These are phyloP conservation scores for Chondrostereum purpureum DNA, from an alignment of 1,284 basidiomycete genomes.

Conservation along the genomic window DNA sequence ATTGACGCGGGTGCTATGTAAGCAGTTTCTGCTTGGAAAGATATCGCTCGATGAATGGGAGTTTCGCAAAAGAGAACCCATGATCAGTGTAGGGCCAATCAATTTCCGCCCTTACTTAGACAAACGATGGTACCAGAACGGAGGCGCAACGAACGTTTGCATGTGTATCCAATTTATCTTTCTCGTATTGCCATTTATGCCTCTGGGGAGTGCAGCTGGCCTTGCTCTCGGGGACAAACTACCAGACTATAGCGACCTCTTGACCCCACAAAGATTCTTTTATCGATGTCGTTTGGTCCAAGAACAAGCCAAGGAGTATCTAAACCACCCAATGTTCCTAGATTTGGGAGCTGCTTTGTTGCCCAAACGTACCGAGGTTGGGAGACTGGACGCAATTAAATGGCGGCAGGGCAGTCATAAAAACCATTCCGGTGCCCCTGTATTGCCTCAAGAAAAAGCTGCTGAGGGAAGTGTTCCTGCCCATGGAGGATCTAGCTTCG, in stretches of 20 bases:
- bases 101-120: slow-evolving; percentile 50
- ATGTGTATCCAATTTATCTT: slow-evolving; percentile 39
- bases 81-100: slow-evolving; percentile 41
- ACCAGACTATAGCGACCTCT: slow-evolving; percentile 34
- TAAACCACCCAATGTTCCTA: slow-evolving; percentile 41
- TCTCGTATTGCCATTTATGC: slow-evolving; percentile 44
- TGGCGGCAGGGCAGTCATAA: slow-evolving; percentile 21
- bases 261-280: slow-evolving; percentile 41
- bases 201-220: slow-evolving; percentile 28
- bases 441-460: slow-evolving; percentile 23
- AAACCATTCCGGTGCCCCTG: slow-evolving; percentile 9
- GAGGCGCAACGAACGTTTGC: slow-evolving; percentile 38
- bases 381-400: slow-evolving; percentile 18
- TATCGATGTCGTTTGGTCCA: slow-evolving; percentile 33
- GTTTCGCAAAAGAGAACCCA: slow-evolving; percentile 41
- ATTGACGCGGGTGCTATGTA: slow-evolving; percentile 43
- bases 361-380: slow-evolving; percentile 21
- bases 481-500: slow-evolving; percentile 40
- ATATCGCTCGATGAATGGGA: slow-evolving; percentile 49
- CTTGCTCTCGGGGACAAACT: slow-evolving; percentile 26
- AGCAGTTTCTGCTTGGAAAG: slow-evolving; percentile 38
- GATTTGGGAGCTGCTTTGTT: slow-evolving; percentile 32
- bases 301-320: slow-evolving; percentile 25
- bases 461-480: slow-evolving; percentile 23
- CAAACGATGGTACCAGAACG: slow-evolving; percentile 36